These are phyloP conservation scores for Dactylis glomerata DNA, from an alignment of 176 grass and related monocot species.

Conservation along the genomic window DNA sequence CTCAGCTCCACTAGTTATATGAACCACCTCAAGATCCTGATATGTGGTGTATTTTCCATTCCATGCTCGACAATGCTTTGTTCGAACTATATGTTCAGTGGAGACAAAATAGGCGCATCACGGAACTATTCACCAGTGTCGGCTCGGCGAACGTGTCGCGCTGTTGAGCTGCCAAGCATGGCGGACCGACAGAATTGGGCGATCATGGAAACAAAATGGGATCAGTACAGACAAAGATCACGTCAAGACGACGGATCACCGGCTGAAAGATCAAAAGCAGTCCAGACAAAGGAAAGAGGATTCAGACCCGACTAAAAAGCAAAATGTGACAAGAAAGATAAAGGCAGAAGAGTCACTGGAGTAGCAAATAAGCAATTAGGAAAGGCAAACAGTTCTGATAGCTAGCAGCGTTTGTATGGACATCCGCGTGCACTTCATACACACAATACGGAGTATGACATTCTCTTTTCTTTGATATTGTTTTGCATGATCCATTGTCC, in stretches of 20 bases:
- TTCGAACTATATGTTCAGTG: not conserved
- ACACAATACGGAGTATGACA: not conserved
- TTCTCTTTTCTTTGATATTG: not conserved
- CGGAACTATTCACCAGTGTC: not conserved
- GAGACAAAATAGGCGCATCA: not conserved
- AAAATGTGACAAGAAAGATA: not conserved
- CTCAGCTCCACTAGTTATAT: not conserved
- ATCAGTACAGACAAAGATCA: conserved; percentile 11
- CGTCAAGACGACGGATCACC: conserved; percentile 9
- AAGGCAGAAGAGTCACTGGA: not conserved
- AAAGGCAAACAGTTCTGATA: not conserved
- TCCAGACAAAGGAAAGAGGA: not conserved
- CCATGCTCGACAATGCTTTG: no score
- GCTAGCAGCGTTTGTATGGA: not conserved
- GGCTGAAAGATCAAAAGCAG: not conserved
- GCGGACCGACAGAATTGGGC: not conserved
- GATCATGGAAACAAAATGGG: not conserved
- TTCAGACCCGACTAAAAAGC: not conserved
- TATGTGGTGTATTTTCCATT: no score
- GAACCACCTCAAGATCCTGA: no score
- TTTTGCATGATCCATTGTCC: not conserved
- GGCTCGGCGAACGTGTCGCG: not conserved
- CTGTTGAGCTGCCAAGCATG: not conserved
- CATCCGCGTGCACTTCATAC: not conserved
- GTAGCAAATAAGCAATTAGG: not conserved